Percentiles rank a stretch among this genome's conserved stretches.
phyloP scores from a whole-genome alignment of 148 eudicot genomes.

The Gaultheria prostrata region DNA sequence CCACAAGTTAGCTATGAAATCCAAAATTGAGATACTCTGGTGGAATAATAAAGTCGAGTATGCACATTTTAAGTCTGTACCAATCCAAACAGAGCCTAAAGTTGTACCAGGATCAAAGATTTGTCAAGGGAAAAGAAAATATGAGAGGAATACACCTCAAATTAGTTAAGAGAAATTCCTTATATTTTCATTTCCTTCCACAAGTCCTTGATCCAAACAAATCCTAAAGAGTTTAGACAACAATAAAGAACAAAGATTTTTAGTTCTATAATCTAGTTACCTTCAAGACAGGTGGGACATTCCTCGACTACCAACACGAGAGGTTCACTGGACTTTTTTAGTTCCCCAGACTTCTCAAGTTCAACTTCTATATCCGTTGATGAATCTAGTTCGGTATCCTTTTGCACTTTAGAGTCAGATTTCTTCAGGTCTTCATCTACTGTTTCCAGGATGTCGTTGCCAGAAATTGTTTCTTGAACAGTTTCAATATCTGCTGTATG shows the following conservation, averaged over 20 bases:
- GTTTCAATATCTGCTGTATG: slow-evolving; percentile 32
- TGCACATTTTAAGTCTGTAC: no score
- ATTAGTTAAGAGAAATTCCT: neutral
- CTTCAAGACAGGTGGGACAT: slow-evolving; percentile 96
- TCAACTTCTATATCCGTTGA: slow-evolving; percentile 46
- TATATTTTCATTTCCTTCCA: neutral
- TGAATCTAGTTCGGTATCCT: slow-evolving; percentile 44
- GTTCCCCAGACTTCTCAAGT: slow-evolving; percentile 57
- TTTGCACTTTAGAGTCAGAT: slow-evolving; percentile 36
- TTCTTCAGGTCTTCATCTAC: slow-evolving; percentile 34
- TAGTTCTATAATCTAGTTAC: slow-evolving; percentile 25
- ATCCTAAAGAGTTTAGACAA: neutral
- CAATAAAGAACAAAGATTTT: neutral
- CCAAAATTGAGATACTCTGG: no score
- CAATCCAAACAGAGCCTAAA: no score
- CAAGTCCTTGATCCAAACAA: neutral
- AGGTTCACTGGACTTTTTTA: slow-evolving; percentile 56
- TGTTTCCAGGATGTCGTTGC: slow-evolving; percentile 25
- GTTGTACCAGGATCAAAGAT: no score
- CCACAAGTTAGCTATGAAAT: no score
- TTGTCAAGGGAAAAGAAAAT: no score
- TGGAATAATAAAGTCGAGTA: no score
- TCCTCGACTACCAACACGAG: slow-evolving; percentile 33
- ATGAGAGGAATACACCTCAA: no score
- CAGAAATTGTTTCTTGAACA: slow-evolving; percentile 28